Percentiles rank a stretch among this genome's conserved stretches.
phyloP scores from a whole-genome alignment of 1,139 yeast genomes.

The Candida sojae region DNA sequence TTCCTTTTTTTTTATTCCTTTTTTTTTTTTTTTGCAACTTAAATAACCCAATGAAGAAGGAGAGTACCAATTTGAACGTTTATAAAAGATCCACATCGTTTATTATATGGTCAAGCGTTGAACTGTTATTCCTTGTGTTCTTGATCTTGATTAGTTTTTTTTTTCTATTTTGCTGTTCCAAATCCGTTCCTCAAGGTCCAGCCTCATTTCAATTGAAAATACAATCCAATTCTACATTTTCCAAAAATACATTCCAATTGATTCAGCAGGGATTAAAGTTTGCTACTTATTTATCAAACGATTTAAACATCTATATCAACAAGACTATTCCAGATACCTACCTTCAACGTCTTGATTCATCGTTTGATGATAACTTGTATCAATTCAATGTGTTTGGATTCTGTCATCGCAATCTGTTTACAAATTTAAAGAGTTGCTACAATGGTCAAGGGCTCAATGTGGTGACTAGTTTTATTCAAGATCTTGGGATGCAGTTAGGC shows the following conservation, averaged over 20 bases:
- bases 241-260: slow-evolving; percentile 11
- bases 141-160: slow-evolving; percentile 1
- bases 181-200: slow-evolving; percentile 5
- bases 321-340: slow-evolving; percentile 25
- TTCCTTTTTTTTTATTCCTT: not conserved
- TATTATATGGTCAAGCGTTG: slow-evolving; percentile 1
- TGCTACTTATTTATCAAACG: slow-evolving; percentile 57
- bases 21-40: slow-evolving; percentile 6
- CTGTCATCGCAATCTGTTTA: slow-evolving; percentile 34
- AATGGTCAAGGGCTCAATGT: slow-evolving; percentile 47
- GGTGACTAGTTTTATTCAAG: slow-evolving; percentile 46
- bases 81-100: not conserved
- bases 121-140: not conserved
- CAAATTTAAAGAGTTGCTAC: slow-evolving; percentile 30
- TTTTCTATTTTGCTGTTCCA: slow-evolving; percentile 7
- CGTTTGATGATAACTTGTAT: slow-evolving; percentile 42
- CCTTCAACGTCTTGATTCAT: slow-evolving; percentile 42
- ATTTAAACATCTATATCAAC: slow-evolving; percentile 37
- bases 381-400: slow-evolving; percentile 51
- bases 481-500: slow-evolving; percentile 52
- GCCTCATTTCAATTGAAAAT: slow-evolving; percentile 8
- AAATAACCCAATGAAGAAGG: not conserved
- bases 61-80: not conserved
- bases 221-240: slow-evolving; percentile 10
- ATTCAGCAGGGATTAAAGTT: slow-evolving; percentile 47